These are phyloP conservation scores for Coemansia asiatica DNA, from an alignment of 192 early-diverging fungal genomes.

Conservation along the genomic window DNA sequence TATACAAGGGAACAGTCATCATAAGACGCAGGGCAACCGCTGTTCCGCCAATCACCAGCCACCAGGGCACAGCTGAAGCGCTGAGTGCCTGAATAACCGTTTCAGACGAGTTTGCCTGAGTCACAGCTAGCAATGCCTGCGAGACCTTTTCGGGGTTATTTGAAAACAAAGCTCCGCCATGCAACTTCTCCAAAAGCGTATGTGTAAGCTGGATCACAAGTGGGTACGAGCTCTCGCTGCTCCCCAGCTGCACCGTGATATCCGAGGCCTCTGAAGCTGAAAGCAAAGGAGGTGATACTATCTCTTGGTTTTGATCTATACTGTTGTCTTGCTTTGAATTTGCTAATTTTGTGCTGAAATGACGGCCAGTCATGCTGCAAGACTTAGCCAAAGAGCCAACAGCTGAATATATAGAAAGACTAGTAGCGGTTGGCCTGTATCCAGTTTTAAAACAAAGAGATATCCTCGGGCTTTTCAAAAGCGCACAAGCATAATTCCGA, in stretches of 20 bases:
- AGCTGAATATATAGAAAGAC: too few species aligned
- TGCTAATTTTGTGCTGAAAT: constrained; percentile 1
- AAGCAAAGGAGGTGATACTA: background rate
- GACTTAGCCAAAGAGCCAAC: too few species aligned
- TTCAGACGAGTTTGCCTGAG: background rate
- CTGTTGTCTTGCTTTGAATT: background rate
- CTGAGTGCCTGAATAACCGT: background rate
- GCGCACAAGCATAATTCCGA: background rate
- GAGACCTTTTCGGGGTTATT: background rate
- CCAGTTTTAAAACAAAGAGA: background rate
- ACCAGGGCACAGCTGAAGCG: constrained; percentile 33
- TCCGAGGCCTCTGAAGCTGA: background rate
- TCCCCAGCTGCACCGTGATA: background rate
- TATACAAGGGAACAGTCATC: constrained; percentile 19
- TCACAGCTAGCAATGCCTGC: background rate
- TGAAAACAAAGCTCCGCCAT: constrained; percentile 21
- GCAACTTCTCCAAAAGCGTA: constrained; percentile 26
- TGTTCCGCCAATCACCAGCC: constrained; percentile 33
- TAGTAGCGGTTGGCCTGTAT: background rate
- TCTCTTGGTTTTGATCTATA: too few species aligned
- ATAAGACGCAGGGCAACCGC: constrained; percentile 15
- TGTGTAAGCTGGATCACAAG: constrained; percentile 27
- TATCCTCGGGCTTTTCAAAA: background rate
- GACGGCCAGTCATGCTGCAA: background rate
- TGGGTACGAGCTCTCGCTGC: constrained; percentile 7